These are phyloP conservation scores for Dactylella cylindrospora DNA, from an alignment of 2,329 filamentous ascomycete genomes.

Conservation along the genomic window DNA sequence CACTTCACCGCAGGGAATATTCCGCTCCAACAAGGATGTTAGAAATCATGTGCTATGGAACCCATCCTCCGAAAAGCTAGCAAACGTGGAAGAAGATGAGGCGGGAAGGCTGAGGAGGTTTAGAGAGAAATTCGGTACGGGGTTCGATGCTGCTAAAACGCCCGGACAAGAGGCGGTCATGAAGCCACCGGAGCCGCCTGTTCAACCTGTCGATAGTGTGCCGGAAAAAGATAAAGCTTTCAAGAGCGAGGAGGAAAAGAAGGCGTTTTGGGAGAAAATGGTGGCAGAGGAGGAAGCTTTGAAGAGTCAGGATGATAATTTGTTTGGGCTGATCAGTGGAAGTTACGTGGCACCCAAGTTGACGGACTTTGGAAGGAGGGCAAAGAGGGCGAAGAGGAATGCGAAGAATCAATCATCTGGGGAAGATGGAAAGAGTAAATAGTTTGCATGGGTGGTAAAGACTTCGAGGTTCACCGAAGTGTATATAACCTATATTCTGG, in stretches of 20 bases:
- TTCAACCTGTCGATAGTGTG: too few species aligned
- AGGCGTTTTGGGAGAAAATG: constrained; percentile 24
- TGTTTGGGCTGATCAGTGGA: constrained; percentile 38
- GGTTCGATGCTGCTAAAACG: constrained; percentile 66
- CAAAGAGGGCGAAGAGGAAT: constrained; percentile 11
- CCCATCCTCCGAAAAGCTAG: constrained; percentile 74
- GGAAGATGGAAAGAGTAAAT: constrained; percentile 7
- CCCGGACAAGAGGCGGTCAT: constrained; percentile 26
- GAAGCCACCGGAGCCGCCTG: too few species aligned
- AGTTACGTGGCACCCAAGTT: constrained; percentile 16
- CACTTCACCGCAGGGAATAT: constrained; percentile 67
- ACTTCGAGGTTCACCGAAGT: too few species aligned
- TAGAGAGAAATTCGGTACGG: constrained; percentile 76
- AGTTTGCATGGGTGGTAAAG: neutral
- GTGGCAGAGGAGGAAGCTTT: neutral
- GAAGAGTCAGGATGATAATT: constrained; percentile 4
- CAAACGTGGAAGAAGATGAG: constrained; percentile 92
- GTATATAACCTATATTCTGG: too few species aligned
- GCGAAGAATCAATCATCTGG: constrained; percentile 5
- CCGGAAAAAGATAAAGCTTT: too few species aligned
- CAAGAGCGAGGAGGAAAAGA: constrained; percentile 25
- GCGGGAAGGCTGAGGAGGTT: constrained; percentile 86
- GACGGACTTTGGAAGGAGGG: constrained; percentile 31
- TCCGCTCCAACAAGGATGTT: constrained; percentile 72
- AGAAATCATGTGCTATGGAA: constrained; percentile 92